Percentiles rank a stretch among this genome's conserved stretches.
Conservation (phyloP, 805 yeast genomes). For the Huiozyma sinensis region DNA sequence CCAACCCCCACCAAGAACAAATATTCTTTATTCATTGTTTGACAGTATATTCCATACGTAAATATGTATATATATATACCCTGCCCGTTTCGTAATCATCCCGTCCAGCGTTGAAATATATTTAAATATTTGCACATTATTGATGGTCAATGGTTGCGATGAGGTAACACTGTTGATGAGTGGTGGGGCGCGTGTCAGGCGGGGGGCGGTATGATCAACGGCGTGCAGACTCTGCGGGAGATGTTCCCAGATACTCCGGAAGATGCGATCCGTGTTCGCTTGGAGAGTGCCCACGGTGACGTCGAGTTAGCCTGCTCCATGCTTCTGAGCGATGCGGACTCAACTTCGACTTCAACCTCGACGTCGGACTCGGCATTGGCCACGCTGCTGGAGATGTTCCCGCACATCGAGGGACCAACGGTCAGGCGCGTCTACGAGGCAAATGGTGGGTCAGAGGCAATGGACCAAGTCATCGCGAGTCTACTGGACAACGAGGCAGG, state of each 20-base stretch:
- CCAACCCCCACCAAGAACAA: neutral
- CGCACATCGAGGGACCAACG: conserved; percentile 26
- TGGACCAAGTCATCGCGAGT: neutral
- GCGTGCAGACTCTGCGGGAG: conserved; percentile 2
- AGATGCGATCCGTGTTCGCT: conserved; percentile 7
- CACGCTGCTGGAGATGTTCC: conserved; percentile 36
- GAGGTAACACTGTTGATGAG: no score
- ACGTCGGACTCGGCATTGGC: neutral
- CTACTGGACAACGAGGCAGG: neutral
- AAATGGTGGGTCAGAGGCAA: no score
- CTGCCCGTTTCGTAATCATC: no score
- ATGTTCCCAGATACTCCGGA: conserved; percentile 17
- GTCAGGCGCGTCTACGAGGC: conserved; percentile 13
- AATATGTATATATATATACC: no score
- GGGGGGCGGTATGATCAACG: neutral
- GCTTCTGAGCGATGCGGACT: conserved; percentile 12
- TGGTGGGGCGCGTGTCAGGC: no score
- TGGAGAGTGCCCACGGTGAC: conserved; percentile 14
- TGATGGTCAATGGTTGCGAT: no score
- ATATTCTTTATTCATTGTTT: neutral
- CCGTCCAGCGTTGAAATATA: no score
- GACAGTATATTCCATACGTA: no score
- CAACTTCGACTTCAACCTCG: neutral
- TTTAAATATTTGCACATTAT: no score
- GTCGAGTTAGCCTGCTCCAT: conserved; percentile 16